Percentiles rank a stretch among this genome's conserved stretches.
Evolutionary conservation across 768 basidiomycete species (phyloP).

Genomic region (Boletus barrowsii): DNA sequence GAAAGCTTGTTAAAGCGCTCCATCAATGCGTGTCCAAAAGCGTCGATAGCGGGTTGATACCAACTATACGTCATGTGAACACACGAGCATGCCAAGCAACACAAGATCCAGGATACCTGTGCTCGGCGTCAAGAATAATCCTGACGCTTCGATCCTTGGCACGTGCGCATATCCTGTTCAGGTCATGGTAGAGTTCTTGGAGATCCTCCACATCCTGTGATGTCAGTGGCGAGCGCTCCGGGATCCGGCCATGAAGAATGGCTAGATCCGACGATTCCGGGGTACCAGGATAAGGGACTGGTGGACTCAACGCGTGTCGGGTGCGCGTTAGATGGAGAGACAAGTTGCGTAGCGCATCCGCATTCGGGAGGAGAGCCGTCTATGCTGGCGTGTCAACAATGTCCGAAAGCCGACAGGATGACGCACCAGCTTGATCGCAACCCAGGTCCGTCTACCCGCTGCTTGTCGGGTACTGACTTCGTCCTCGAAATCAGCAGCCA

Average conservation of each 20-base stretch:
- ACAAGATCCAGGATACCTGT: conserved; percentile 42
- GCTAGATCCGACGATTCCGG: conserved; percentile 58
- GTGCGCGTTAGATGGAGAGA: conserved; percentile 55
- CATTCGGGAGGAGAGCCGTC: conserved; percentile 69
- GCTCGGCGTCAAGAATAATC: conserved; percentile 83
- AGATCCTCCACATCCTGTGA: conserved; percentile 59
- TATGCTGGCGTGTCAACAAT: conserved; percentile 21
- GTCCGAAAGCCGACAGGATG: neutral
- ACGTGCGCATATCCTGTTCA: conserved; percentile 59
- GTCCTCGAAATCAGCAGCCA: conserved; percentile 80
- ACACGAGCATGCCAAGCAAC: neutral
- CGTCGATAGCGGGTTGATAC: conserved; percentile 81
- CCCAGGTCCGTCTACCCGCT: conserved; percentile 64
- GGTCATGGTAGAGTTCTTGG: conserved; percentile 55
- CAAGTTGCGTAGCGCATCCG: conserved; percentile 56
- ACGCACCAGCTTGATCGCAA: conserved; percentile 80
- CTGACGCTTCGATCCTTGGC: conserved; percentile 63
- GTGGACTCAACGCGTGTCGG: conserved; percentile 31
- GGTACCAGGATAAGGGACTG: conserved; percentile 67
- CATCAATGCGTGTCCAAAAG: conserved; percentile 70
- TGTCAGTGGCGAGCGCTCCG: conserved; percentile 36
- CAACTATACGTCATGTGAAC: conserved; percentile 37
- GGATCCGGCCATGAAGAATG: conserved; percentile 35
- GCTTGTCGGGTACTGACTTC: conserved; percentile 22
- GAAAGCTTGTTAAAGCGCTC: conserved; percentile 63